Evolutionary conservation across 2,329 filamentous ascomycete genomes (phyloP).

Genomic region (Claviceps africana): DNA sequence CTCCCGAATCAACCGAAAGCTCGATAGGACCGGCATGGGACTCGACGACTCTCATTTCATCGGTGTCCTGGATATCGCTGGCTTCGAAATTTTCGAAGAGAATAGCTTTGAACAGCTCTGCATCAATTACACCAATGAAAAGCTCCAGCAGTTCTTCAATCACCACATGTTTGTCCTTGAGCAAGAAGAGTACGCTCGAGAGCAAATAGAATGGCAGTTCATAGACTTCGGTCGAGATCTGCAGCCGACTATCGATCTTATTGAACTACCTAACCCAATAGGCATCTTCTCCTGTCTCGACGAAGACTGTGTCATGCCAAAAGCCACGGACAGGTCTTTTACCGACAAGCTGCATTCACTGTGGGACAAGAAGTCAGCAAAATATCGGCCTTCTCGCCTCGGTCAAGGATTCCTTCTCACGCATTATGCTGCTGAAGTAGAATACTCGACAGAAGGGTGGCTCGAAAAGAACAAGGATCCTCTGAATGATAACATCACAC

Average conservation of each 20-base stretch:
- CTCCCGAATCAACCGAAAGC: slow-evolving; percentile 75
- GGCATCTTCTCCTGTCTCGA: slow-evolving; percentile 98
- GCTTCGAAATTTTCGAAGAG: slow-evolving; percentile 95
- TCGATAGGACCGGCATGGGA: slow-evolving; percentile 73
- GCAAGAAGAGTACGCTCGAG: slow-evolving; percentile 92
- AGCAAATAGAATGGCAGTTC: slow-evolving; percentile 99
- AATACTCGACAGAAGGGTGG: slow-evolving; percentile 92
- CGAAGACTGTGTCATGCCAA: slow-evolving; percentile 97
- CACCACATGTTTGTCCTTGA: slow-evolving; percentile 99
- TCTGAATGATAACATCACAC: slow-evolving; percentile 89
- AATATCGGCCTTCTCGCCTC: slow-evolving; percentile 79
- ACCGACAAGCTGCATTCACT: slow-evolving; percentile 94
- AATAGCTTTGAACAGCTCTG: slow-evolving; percentile 99
- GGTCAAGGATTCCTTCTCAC: slow-evolving; percentile 90
- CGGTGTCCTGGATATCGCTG: slow-evolving; percentile 94
- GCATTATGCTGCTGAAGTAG: slow-evolving; percentile 94
- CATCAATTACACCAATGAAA: slow-evolving; percentile 99
- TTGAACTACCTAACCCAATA: slow-evolving; percentile 90
- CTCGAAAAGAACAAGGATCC: slow-evolving; percentile 99
- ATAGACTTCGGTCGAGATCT: slow-evolving; percentile 97
- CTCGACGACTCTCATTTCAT: slow-evolving; percentile 91
- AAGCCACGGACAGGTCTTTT: slow-evolving; percentile 91
- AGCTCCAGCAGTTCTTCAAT: slow-evolving; percentile 98
- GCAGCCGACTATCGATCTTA: slow-evolving; percentile 94
- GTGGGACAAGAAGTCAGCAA: slow-evolving; percentile 91